Evolutionary conservation across 345 rosid species (phyloP).

Genomic region (Aegle marmelos): DNA sequence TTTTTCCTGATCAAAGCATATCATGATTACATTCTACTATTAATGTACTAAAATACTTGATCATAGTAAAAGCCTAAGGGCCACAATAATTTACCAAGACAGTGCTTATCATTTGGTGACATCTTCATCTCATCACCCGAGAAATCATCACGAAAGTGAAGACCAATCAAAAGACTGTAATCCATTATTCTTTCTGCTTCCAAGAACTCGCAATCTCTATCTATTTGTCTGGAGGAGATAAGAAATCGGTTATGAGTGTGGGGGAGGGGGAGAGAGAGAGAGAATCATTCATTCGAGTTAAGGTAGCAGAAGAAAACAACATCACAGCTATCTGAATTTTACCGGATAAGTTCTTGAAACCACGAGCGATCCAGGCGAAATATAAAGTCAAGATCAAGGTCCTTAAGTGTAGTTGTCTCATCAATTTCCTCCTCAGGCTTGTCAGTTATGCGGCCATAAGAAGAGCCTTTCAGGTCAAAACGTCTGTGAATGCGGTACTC

Average conservation of each 20-base stretch:
- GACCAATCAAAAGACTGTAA: conserved; percentile 88
- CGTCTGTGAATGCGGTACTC: conserved; percentile 92
- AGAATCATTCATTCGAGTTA: background rate
- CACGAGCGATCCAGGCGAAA: conserved; percentile 80
- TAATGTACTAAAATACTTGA: background rate
- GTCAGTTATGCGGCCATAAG: conserved; percentile 91
- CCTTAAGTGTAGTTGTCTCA: conserved; percentile 94
- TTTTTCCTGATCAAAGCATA: conserved; percentile 28
- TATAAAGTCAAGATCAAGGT: conserved; percentile 82
- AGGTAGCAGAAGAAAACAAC: background rate
- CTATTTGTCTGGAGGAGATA: conserved; percentile 63
- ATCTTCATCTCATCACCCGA: conserved; percentile 83
- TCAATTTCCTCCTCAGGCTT: conserved; percentile 88
- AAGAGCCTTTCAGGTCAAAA: conserved; percentile 98
- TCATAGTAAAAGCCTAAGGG: background rate
- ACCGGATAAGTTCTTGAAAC: conserved; percentile 86
- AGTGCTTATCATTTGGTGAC: conserved; percentile 44
- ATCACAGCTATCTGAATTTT: conserved; percentile 21
- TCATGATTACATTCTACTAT: background rate
- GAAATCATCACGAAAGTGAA: conserved; percentile 88
- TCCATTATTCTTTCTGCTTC: conserved; percentile 96
- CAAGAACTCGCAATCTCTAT: conserved; percentile 86
- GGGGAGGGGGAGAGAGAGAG: background rate
- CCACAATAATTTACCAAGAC: conserved; percentile 15
- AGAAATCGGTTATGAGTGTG: background rate